These are phyloP conservation scores for Licmophora abbreviata DNA, from an alignment of 108 stramenopile genomes.

Conservation along the genomic window DNA sequence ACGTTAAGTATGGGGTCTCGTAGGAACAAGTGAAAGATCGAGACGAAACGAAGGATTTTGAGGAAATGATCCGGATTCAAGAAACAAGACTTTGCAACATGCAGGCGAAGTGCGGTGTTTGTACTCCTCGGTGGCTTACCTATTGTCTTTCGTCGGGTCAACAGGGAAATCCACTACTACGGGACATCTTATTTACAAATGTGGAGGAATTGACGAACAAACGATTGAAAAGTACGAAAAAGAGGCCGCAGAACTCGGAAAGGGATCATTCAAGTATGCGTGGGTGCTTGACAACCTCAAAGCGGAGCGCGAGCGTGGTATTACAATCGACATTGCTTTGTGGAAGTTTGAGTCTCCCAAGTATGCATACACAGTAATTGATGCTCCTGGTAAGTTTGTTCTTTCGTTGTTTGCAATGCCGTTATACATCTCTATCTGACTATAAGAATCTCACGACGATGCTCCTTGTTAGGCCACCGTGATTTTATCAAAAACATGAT, in stretches of 20 bases:
- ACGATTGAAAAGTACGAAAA: constrained; percentile 95
- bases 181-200: constrained; percentile 90
- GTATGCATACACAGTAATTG: constrained; percentile 87
- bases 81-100: too few species aligned
- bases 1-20: constrained; percentile 6
- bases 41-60: neutral
- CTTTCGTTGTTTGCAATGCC: constrained; percentile 6
- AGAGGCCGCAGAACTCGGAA: constrained; percentile 91
- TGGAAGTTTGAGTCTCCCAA: constrained; percentile 92
- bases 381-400: constrained; percentile 94
- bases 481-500: constrained; percentile 95
- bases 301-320: constrained; percentile 92
- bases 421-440: too few species aligned
- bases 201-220: constrained; percentile 87
- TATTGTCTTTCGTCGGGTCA: neutral
- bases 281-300: constrained; percentile 95
- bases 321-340: constrained; percentile 91
- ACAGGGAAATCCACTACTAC: constrained; percentile 96
- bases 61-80: too few species aligned
- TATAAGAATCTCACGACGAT: too few species aligned
- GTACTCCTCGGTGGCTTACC: neutral
- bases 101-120: neutral
- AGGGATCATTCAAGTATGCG: constrained; percentile 92
- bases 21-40: neutral
- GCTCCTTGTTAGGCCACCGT: too few species aligned